These are phyloP conservation scores for Rutstroemia sp. DNA, from an alignment of 2,329 filamentous ascomycete species.

Conservation along the genomic window DNA sequence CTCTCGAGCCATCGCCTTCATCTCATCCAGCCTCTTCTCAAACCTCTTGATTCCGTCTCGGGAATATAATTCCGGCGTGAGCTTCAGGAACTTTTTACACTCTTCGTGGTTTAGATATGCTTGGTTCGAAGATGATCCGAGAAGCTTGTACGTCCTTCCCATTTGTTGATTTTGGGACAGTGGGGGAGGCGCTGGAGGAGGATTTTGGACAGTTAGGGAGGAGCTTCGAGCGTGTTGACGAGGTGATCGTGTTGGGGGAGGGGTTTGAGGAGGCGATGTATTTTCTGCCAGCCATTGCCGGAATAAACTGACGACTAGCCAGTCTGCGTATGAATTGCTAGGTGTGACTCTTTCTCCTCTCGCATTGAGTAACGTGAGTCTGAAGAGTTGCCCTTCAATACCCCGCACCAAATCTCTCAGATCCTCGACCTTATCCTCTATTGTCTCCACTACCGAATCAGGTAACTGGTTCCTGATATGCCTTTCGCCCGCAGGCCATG, in stretches of 20 bases:
- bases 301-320: constrained; percentile 82
- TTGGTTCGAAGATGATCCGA: constrained; percentile 53
- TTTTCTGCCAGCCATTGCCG: constrained; percentile 91
- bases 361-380: constrained; percentile 65
- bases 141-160: constrained; percentile 69
- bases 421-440: constrained; percentile 93
- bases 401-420: constrained; percentile 74
- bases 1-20: constrained; percentile 77
- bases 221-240: constrained; percentile 41
- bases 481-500: constrained; percentile 78
- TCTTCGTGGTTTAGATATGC: constrained; percentile 78
- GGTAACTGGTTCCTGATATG: constrained; percentile 68
- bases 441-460: constrained; percentile 72
- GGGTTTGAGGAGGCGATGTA: constrained; percentile 57
- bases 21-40: constrained; percentile 79
- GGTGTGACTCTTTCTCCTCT: constrained; percentile 79
- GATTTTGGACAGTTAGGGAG: constrained; percentile 3
- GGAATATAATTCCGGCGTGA: constrained; percentile 74
- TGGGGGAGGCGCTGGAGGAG: background rate
- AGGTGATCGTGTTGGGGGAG: constrained; percentile 24
- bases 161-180: constrained; percentile 30
- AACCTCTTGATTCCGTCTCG: constrained; percentile 81
- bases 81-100: constrained; percentile 82
- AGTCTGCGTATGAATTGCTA: constrained; percentile 74
- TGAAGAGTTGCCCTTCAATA: constrained; percentile 75